Conservation (phyloP, 2,329 filamentous ascomycete genomes). For the Calycina herbarum region DNA sequence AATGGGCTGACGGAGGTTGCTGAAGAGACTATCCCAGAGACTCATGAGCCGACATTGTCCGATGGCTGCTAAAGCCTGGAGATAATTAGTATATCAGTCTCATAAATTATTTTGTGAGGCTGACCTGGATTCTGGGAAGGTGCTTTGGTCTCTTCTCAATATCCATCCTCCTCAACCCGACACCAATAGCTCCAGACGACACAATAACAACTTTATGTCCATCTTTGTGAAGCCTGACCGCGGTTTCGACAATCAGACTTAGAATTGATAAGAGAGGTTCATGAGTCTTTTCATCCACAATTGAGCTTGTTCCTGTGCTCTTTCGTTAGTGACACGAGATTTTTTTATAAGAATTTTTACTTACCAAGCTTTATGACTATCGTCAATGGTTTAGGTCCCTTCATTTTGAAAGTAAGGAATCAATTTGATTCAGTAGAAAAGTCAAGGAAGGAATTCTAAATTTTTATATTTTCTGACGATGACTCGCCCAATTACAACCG, state of each 20-base stretch:
- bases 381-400: constrained; percentile 55
- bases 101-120: constrained; percentile 12
- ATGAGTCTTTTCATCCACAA: constrained; percentile 93
- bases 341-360: constrained; percentile 9
- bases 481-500: not conserved
- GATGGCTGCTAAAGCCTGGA: constrained; percentile 83
- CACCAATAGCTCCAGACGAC: constrained; percentile 94
- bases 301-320: constrained; percentile 86
- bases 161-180: constrained; percentile 88
- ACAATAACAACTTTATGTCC: constrained; percentile 95
- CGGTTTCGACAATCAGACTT: constrained; percentile 91
- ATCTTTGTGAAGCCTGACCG: constrained; percentile 81
- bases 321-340: constrained; percentile 13
- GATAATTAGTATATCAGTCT: not conserved
- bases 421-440: not conserved
- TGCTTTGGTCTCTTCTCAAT: constrained; percentile 85
- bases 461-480: constrained; percentile 1
- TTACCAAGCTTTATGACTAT: constrained; percentile 70
- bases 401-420: constrained; percentile 43
- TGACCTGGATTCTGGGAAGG: constrained; percentile 79
- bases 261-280: constrained; percentile 90
- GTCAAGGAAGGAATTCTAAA: not conserved
- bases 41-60: constrained; percentile 94
- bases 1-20: constrained; percentile 82
- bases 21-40: constrained; percentile 92